Evolutionary conservation across 73 alveolate species (phyloP), one percentile per base, ranked within the genome.

Genomic region (Stentor coeruleus): DNA sequence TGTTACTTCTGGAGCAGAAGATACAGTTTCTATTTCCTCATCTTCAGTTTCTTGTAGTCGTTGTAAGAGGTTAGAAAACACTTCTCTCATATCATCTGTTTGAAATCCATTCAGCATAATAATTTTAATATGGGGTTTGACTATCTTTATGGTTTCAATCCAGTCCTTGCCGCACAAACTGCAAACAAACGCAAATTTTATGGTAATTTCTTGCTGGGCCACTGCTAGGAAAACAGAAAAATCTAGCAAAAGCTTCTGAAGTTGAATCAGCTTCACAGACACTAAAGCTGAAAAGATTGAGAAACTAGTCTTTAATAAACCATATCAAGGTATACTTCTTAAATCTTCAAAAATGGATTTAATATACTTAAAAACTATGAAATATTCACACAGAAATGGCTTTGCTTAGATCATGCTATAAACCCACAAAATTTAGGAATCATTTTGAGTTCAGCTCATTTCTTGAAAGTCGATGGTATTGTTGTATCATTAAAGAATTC

Each of bases 91-190:
- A 28, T 20, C 79, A 66, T 66, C 79, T 28, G 79, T 66, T 40
- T 66, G 49, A 66, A 66, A 66, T 26, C 33, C 79, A 28, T 66
- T 31, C 42, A 66, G n/a, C 2, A 66, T 66, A 2, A 57, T 0
- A 2, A 20, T 57, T 57, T 20, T 57, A 57, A 57, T 57, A n/a
- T n/a, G n/a, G n/a, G n/a, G n/a, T n/a, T n/a, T n/a, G n/a, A n/a
- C n/a, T n/a, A n/a, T n/a, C n/a, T n/a, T n/a, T n/a, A n/a, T n/a
- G 97, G 97, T 33, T 81, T 92, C 20, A 92, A 92, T 58, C 95
- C 97, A 38, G 90, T 88, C 2, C 84, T 90, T 76, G 91, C 95
- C 28, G 86, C 91, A 40, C 85, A 87, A 35, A 77, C 73, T 81
- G 91, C 94, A 28, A 40, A 90, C 30, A 83, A 86, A 82, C 86